Evolutionary conservation across 2,329 filamentous ascomycete species (phyloP), one percentile per base, ranked within the genome.

Genomic region (Aspergillus melleus): DNA sequence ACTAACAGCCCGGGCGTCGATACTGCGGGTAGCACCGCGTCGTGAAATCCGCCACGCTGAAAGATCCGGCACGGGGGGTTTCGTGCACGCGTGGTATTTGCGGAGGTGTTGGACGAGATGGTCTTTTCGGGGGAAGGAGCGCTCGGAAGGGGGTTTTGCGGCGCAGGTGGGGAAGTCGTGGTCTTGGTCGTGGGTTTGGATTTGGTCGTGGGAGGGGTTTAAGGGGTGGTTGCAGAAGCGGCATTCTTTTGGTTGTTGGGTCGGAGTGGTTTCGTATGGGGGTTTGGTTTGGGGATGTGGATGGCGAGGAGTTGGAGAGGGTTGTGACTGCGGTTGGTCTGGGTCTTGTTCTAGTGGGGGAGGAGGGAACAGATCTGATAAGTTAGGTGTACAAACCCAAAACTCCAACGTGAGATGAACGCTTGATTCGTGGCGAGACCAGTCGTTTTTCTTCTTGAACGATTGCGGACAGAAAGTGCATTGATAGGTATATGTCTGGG

Each of bases 51-150:
- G 22, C 84, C 84, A 88, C 4, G 71, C 72, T 8, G 85, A 81
- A 76, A 86, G 79, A 53, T 80, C 79, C 64, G 83, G 75, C 42
- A 77, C 74, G 10, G 79, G 77, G 2, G 68, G 72, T 70, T 83
- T 80, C 26, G 80, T 81, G 63, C 81, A 84, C 32, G 75, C 75
- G 59, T 74, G 85, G 78, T 79, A 85, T 78, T 66, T 85, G 68
- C 82, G 79, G 22, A 86, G 68, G 68, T 86, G 84, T 64, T 86
- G 84, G 61, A 82, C 78, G 1, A 86, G 71, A 64, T 86, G 82
- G 62, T 86, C 84, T 68, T 85, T 85, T 10, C 84, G 77, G 61
- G 80, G 83, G 68, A 86, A 86, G 0, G 83, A 86, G 9, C 85
- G 79, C 49, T 49, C 81, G 75, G 52, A 75, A 0, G 80, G 70